These are phyloP conservation scores for Mycena latifolia DNA, from an alignment of 768 basidiomycete genomes.

Conservation along the genomic window DNA sequence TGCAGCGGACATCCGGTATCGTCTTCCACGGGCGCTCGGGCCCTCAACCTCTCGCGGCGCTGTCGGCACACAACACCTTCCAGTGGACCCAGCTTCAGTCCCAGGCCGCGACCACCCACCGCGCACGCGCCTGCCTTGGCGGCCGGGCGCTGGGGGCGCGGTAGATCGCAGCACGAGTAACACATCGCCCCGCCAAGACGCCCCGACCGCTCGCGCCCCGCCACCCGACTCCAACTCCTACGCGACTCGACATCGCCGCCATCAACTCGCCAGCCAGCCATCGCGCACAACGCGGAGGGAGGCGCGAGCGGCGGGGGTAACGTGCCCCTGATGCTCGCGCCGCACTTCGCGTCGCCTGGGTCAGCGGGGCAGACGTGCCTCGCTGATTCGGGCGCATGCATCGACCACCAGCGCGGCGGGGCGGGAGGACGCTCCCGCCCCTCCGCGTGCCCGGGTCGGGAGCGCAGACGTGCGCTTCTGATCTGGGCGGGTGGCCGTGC, in stretches of 20 bases:
- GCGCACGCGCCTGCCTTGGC: too few species aligned
- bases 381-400: too few species aligned
- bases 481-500: too few species aligned
- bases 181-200: neutral
- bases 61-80: neutral
- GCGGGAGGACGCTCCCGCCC: too few species aligned
- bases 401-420: too few species aligned
- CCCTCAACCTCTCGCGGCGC: too few species aligned
- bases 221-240: neutral
- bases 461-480: too few species aligned
- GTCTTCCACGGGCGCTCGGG: too few species aligned
- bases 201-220: neutral
- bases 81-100: neutral
- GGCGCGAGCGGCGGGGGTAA: neutral
- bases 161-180: neutral
- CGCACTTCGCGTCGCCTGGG: too few species aligned
- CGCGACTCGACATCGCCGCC: neutral
- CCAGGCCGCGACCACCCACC: neutral
- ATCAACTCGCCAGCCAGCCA: neutral
- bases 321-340: neutral
- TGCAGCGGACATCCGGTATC: neutral
- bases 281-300: neutral
- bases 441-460: too few species aligned
- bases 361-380: too few species aligned
- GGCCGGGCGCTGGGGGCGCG: neutral